Evolutionary conservation across 345 rosid species (phyloP), one percentile per base, ranked within the genome.

Genomic region (Streptanthus diversifolius): DNA sequence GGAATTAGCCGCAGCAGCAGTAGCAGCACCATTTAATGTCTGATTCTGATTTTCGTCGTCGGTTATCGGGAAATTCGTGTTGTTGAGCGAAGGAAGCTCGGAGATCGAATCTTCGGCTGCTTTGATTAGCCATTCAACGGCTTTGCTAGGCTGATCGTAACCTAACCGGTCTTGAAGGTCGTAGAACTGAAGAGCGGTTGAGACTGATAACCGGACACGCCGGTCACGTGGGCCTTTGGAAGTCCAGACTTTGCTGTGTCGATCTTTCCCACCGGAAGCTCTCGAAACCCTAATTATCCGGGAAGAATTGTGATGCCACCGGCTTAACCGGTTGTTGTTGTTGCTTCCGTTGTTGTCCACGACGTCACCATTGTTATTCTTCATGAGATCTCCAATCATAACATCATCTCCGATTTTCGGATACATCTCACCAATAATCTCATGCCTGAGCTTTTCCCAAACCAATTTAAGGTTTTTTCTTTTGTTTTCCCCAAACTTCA

Each of bases 171-270:
- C 99, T 77, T 95, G 99, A 0, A 95, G 81, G 62, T 95, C 98
- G 21, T 95, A 95, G 77, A 95, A 95, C 64, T 95, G 97, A 44
- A 95, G 86, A 10, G 99, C 99, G 0, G 99, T 95, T 12, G 90
- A 74, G 1, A 91, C 97, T 3, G 99, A 95, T 65, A 95, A 80
- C 73, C 98, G 79, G 29, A 95, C 98, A 67, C 99, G 79, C 52
- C 99, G 75, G 86, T 95, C 99, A 69, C 96, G 80, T 22, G 86
- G 77, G 12, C 99, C 99, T 72, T 90, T 91, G 0, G 99, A 91
- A 15, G 99, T 95, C 88, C 83, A 90, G 0, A 95, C 98, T 81
- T 95, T 95, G 83, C 99, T 95, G 82, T 95, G 99, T 68, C 99
- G 84, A 79, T 95, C 99, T 81, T 95, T 95, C 2, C 99, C 99